Base-by-base conservation (phyloP, 257 asterid genomes). In the Rubia yunnanensis region DNA sequence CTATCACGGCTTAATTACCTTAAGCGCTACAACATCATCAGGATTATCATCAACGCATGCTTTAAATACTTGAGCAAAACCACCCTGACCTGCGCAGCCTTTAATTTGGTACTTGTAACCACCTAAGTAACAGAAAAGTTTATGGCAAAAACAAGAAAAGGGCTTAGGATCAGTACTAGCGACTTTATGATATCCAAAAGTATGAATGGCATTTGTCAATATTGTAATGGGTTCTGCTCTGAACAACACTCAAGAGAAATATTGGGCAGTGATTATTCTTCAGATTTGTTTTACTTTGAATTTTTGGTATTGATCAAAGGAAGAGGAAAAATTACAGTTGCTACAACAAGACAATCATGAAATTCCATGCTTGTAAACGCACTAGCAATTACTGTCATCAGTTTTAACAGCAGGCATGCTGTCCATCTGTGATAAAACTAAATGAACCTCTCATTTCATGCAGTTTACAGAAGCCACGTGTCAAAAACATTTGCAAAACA, bases 21-120 rank as follows among this genome's bases (percentile, higher is more conserved):
- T 94, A 71, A 94, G 97, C 53, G 95, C 97, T 66, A 94, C 95
- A 63, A 82, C 77, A 61, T 83, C 85, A 57, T 86, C 97, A 27
- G 95, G 88, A 75, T 90, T 82, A 78, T 80, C 78, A 78, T 86
- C 75, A 44, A 80, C 77, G 65, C 35, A 83, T 75, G 97, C 97
- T 80, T 90, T 94, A 72, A 84, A 90, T 76, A 94, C 99, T 78
- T 88, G 92, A 65, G 97, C 97, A 77, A 94, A 94, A 74, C 99
- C 97, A 73, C 99, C 99, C 78, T 90, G 80, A 67, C 97, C 99
- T 64, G 99, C 99, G 81, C 97, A 85, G 5, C 99, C 99, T 83
- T 86, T 94, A 62, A 94, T 94, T 81, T 86, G 95, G 84, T 94
- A 94, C 80, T 84, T 86, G 71, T 79, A 75, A 67, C 95, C 91